Base-by-base conservation (phyloP, 495 filamentous ascomycete genomes). In the Geopyxis carbonaria region DNA sequence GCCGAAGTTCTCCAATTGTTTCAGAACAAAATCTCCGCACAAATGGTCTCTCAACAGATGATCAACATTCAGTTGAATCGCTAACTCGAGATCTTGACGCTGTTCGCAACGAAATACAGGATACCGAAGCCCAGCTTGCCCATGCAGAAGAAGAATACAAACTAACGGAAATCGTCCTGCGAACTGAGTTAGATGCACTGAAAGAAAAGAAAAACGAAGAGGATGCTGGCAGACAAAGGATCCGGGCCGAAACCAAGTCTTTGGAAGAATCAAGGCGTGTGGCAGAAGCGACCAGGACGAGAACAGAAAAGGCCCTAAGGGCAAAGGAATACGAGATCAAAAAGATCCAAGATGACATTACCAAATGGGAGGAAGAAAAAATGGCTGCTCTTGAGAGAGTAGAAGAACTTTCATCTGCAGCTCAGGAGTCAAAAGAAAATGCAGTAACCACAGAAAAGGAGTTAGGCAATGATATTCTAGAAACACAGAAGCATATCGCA, bases 251-350 rank as follows among this genome's bases (percentile, higher is more conserved):
- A 47, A 78, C 87, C 22, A 72, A 78, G 32, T 69, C 70, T 21
- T 65, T 89, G 16, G 85, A 93, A 49, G 75, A 82, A 22, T 64
- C 76, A 34, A 94, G 92, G 59, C 69, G 82, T 35, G 68, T 72
- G n/a, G 82, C 85, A 7, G 78, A 93, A 52, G 76, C 76, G 38
- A 73, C 75, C 49, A 81, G 78, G 52, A 64, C 69, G 0, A 77
- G 82, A 47, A 84, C 80, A 47, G 84, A 95, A 48, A 84, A 82
- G 61, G 56, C 64, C 39, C 65, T 86, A 46, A 76, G 72, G 58
- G 75, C 82, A 32, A 85, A 79, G 61, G 65, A 78, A 37, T 61
- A 72, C 27, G 78, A 84, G 46, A 64, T 65, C 24, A 51, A 58
- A 36, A 73, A 66, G 40, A 62, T 67, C 43, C 58, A 65, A 16